Percentiles rank a stretch among this genome's conserved stretches.
phyloP scores from a whole-genome alignment of 2,329 filamentous ascomycete genomes.

The Clonostachys byssicola region DNA sequence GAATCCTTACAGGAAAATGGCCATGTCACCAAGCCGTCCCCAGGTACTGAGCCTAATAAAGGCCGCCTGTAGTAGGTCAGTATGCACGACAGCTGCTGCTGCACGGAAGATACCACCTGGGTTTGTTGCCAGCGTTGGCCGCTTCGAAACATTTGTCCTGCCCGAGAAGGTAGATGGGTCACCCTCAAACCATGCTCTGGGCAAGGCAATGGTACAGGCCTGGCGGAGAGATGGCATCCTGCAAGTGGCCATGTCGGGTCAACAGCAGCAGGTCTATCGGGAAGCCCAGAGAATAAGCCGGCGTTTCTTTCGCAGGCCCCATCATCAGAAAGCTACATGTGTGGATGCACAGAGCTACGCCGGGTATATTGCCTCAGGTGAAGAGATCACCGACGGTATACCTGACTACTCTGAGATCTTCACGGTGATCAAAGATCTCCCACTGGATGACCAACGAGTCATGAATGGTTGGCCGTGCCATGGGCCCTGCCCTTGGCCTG shows the following conservation, averaged over 20 bases:
- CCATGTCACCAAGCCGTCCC: no score
- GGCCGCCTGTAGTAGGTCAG: no score
- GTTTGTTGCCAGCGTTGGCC: no score
- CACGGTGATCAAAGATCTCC: slow-evolving; percentile 44
- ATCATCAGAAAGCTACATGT: slow-evolving; percentile 30
- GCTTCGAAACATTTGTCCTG: slow-evolving; percentile 28
- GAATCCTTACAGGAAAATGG: no score
- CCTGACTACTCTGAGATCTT: slow-evolving; percentile 49
- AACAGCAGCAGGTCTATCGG: no score
- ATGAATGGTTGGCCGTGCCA: slow-evolving; percentile 40
- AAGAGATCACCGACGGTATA: slow-evolving; percentile 41
- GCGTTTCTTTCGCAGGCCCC: no score
- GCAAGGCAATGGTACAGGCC: slow-evolving; percentile 30
- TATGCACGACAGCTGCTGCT: no score
- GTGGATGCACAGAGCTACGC: slow-evolving; percentile 39
- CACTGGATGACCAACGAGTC: slow-evolving; percentile 29
- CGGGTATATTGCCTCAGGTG: slow-evolving; percentile 44
- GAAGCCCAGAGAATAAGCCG: no score
- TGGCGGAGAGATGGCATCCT: slow-evolving; percentile 13
- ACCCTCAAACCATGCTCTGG: slow-evolving; percentile 25
- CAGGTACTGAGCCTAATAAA: no score
- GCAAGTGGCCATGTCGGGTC: no score
- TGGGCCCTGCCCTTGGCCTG: slow-evolving; percentile 13
- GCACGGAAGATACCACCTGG: no score
- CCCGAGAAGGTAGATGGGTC: slow-evolving; percentile 27